Percentiles rank a stretch among this genome's conserved stretches.
Conservation (phyloP, 2,329 filamentous ascomycete genomes). For the Pyricularia pennisetigena region DNA sequence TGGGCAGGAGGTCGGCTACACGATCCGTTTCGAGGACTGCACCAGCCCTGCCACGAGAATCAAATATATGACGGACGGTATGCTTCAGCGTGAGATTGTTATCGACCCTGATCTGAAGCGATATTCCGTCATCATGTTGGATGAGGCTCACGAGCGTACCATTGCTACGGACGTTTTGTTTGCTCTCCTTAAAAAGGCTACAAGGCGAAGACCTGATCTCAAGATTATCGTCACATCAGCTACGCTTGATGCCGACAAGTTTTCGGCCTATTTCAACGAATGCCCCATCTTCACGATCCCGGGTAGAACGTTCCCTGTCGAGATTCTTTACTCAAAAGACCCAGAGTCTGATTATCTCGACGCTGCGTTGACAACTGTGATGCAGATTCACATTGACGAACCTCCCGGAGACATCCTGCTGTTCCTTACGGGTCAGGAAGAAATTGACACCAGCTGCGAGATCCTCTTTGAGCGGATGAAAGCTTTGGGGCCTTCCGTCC, state of each 20-base stretch:
- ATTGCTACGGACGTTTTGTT: constrained; percentile 95
- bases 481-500: constrained; percentile 78
- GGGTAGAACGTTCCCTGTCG: constrained; percentile 88
- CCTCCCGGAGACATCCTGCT: constrained; percentile 89
- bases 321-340: constrained; percentile 89
- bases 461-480: constrained; percentile 95
- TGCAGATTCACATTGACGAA: constrained; percentile 95
- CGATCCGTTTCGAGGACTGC: constrained; percentile 93
- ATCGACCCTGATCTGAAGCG: constrained; percentile 80
- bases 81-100: constrained; percentile 91
- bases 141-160: constrained; percentile 95
- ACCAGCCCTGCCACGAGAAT: constrained; percentile 83
- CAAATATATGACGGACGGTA: constrained; percentile 99
- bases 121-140: constrained; percentile 96
- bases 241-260: constrained; percentile 94
- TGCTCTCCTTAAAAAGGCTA: constrained; percentile 84
- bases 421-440: constrained; percentile 94
- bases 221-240: constrained; percentile 96
- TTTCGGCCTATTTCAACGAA: constrained; percentile 90
- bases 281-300: constrained; percentile 97
- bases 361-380: constrained; percentile 86
- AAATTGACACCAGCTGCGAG: constrained; percentile 92
- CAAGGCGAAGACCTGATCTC: constrained; percentile 76
- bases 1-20: constrained; percentile 91
- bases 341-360: constrained; percentile 95